phyloP scores from a whole-genome alignment of 2,329 filamentous ascomycete genomes.

The Claviceps sp. region DNA sequence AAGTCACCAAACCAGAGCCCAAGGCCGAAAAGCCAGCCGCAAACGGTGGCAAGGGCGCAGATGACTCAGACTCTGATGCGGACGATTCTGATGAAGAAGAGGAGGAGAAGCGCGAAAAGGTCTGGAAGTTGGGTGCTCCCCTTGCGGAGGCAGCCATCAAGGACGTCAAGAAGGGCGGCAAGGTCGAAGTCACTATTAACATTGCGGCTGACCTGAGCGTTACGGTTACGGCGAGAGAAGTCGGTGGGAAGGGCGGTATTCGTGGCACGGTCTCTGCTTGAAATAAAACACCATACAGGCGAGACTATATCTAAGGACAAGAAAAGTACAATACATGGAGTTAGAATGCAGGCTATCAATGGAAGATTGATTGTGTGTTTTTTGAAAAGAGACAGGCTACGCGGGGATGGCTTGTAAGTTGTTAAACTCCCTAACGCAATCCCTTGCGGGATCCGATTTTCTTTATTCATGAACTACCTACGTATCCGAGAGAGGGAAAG shows the following conservation, averaged over 20 bases:
- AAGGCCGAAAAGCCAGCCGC: slow-evolving; percentile 60
- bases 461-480: too few species aligned
- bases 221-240: slow-evolving; percentile 69
- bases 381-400: too few species aligned
- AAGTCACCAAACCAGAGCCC: slow-evolving; percentile 76
- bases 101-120: slow-evolving; percentile 77
- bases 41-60: slow-evolving; percentile 43
- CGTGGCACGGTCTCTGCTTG: slow-evolving; percentile 39
- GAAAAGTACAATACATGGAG: neutral
- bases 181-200: slow-evolving; percentile 90
- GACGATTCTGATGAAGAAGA: slow-evolving; percentile 58
- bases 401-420: too few species aligned
- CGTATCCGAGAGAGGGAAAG: too few species aligned
- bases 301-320: neutral
- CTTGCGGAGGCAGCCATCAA: slow-evolving; percentile 79
- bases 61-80: slow-evolving; percentile 44
- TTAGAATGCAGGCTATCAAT: neutral
- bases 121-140: slow-evolving; percentile 75
- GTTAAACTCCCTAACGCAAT: too few species aligned
- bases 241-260: slow-evolving; percentile 76
- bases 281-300: slow-evolving; percentile 1
- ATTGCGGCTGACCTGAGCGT: slow-evolving; percentile 68
- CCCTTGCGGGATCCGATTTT: too few species aligned
- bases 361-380: too few species aligned
- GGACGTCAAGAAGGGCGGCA: slow-evolving; percentile 73